phyloP scores from a whole-genome alignment of 83 land plant genomes.

The Thuja plicata region DNA sequence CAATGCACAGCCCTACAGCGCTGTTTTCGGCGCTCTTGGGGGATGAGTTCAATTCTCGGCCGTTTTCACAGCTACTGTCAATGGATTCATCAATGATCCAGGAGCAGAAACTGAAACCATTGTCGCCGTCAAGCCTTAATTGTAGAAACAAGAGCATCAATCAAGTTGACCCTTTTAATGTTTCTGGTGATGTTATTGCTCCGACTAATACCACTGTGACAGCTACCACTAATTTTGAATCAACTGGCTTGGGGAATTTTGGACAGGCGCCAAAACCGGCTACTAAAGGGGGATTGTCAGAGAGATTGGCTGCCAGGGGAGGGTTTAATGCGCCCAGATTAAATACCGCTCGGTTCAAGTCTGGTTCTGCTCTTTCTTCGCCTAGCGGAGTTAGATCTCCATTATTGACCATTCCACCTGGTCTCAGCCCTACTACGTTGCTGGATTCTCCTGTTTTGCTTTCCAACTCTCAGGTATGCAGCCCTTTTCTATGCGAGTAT shows the following conservation, averaged over 20 bases:
- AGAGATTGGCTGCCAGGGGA: constrained; percentile 66
- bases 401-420: constrained; percentile 65
- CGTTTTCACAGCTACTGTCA: not conserved
- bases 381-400: constrained; percentile 35
- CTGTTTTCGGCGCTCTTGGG: constrained; percentile 26
- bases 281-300: constrained; percentile 27
- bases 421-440: constrained; percentile 68
- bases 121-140: not conserved
- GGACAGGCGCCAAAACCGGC: constrained; percentile 11
- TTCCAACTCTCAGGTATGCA: constrained; percentile 52
- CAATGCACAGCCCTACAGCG: constrained; percentile 38
- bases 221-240: not conserved
- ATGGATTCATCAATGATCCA: constrained; percentile 4
- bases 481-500: not conserved
- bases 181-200: not conserved
- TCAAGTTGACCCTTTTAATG: constrained; percentile 30
- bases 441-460: constrained; percentile 72
- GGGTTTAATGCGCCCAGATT: constrained; percentile 62
- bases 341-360: constrained; percentile 51
- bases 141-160: constrained; percentile 33
- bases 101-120: constrained; percentile 7
- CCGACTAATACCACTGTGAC: not conserved
- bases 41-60: constrained; percentile 22
- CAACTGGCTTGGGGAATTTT: not conserved
- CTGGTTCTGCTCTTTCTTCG: constrained; percentile 20